Base-by-base conservation (phyloP, 768 basidiomycete genomes). In the Boletus rubroflammeus region DNA sequence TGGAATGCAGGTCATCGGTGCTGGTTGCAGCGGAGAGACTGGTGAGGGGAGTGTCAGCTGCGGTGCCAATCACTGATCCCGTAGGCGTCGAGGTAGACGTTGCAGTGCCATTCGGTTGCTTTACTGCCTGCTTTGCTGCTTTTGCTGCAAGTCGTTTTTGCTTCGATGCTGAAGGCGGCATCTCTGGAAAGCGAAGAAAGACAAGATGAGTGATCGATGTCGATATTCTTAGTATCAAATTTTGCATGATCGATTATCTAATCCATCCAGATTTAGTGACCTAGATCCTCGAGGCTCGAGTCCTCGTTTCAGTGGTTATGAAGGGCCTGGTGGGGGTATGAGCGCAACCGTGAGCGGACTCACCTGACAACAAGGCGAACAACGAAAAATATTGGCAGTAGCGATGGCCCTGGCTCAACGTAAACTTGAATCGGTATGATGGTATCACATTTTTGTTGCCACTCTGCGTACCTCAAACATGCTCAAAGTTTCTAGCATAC, bases 131-230 rank as follows among this genome's bases (percentile, higher is more conserved):
- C 70, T 90, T 90, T 55, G 89, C 90, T 19, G 86, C 93, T 73
- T 97, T 97, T 73, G 96, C 95, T 57, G 92, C 94, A 53, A 97
- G 82, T 45, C 96, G 85, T 72, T 98, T 98, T 73, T 93, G 91
- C 69, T 92, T 92, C 44, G 90, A 89, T 25, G 86, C 79, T 49
- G 90, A 91, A 43, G 89, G 88, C 0, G 90, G 64, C 87, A 88
- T 88, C 61, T 56, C 73, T 57, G 43, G 63, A 55, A 21, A 45
- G 32, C 11, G 46, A 48, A 28, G 34, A 41, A 58, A 54, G 56
- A 39, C 40, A n/a, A 55, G 55, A 60, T 53, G 55, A 53, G 28
- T 48, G 56, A 70, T 70, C 70, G 67, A 72, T 72, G 57, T 57
- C 13, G 13, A 17, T 32, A 31, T 35, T 34, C 58, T 52, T 53